Conservation (phyloP, 2,329 filamentous ascomycete species). For the Botrytis paeoniae region DNA sequence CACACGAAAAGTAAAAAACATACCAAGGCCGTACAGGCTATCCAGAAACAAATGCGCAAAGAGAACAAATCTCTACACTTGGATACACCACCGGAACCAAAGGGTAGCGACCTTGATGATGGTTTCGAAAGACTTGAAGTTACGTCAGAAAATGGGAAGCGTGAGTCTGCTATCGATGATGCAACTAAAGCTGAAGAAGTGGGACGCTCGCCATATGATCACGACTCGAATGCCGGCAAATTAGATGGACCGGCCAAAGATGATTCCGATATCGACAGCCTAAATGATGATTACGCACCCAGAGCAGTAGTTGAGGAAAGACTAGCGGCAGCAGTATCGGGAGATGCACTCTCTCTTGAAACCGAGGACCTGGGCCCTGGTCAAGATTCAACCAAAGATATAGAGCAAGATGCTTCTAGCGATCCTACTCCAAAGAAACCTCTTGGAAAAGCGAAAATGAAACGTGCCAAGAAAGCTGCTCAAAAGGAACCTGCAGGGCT, state of each 20-base stretch:
- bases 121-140: constrained; percentile 28
- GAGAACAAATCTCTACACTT: constrained; percentile 66
- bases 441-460: constrained; percentile 52
- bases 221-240: background rate
- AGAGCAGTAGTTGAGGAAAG: constrained; percentile 32
- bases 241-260: background rate
- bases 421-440: constrained; percentile 33
- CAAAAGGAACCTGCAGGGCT: constrained; percentile 20
- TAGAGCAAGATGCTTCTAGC: constrained; percentile 14
- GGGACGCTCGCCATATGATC: background rate
- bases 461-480: constrained; percentile 45
- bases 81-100: constrained; percentile 29
- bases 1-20: constrained; percentile 99
- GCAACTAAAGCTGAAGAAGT: background rate
- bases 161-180: background rate
- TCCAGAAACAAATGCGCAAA: constrained; percentile 78
- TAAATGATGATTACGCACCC: constrained; percentile 38
- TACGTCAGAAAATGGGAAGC: background rate
- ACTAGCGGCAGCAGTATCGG: background rate
- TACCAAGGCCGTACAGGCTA: constrained; percentile 74
- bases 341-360: background rate
- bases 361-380: background rate
- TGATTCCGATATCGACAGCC: constrained; percentile 22
- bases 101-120: constrained; percentile 21
- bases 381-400: constrained; percentile 13